Evolutionary conservation across 345 rosid genomes (phyloP), one percentile per base, ranked within the genome.

Genomic region (Dovyalis caffra): DNA sequence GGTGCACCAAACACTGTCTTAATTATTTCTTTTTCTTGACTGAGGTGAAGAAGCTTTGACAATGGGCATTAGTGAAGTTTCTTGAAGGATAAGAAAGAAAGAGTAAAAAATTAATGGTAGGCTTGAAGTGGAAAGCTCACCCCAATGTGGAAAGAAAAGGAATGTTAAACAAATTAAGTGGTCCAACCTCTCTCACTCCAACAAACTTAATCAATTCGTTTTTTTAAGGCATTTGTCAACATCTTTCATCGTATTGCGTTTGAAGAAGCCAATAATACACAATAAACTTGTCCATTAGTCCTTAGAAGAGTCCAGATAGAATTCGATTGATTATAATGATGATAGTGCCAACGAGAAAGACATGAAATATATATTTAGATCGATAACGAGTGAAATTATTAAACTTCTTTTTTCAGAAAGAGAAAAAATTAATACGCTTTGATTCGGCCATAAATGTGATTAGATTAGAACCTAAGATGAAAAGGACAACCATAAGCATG

Each of bases 251-350:
- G n/a, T 14, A 8, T 28, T 38, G n/a, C 49, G 5, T 49, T 23
- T 7, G 37, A 49, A 66, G 31, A 38, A 53, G 10, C 66, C 77
- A 57, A 57, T 11, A 25, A 67, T 37, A 14, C 18, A 40, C 12
- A 20, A 45, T 43, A 35, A 38, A 56, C 8, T 21, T 57, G 66
- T 74, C 23, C 28, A 18, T 0, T 40, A 18, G 53, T 26, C 56
- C 56, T 51, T 37, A 38, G 77, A 74, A 66, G 77, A 16, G 53
- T 53, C 77, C 56, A 21, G 77, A 65, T 56, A 21, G 20, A 45
- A 34, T 56, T 74, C 34, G 49, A 57, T n/a, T 38, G 51, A 31
- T 73, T 33, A 23, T 32, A n/a, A 15, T 32, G 49, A 16, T 33
- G 69, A 67, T 35, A 25, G 64, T 38, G 66, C 56, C 16, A 16